These are phyloP conservation scores for Ogataea nakhonphanomensis DNA, from an alignment of 805 yeast species.

Conservation along the genomic window DNA sequence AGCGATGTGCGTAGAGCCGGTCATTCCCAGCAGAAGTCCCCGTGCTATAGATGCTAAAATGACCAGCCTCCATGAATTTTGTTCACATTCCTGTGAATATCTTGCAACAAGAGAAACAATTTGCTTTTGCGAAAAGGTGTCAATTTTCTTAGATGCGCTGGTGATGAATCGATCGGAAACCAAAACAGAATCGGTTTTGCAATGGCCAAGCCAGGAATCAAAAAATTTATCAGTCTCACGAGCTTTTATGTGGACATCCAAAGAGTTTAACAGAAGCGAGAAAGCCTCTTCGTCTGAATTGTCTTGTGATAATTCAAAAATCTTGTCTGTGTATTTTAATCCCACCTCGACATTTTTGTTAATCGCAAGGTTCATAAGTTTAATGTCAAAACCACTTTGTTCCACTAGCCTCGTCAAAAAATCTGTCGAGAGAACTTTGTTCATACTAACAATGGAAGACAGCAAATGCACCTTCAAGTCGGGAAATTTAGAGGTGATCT, in stretches of 20 bases:
- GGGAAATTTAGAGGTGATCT: constrained; percentile 39
- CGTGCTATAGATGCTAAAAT: constrained; percentile 31
- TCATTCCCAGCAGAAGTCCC: constrained; percentile 38
- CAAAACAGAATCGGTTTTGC: constrained; percentile 15
- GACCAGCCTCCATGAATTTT: constrained; percentile 12
- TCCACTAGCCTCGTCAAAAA: constrained; percentile 45
- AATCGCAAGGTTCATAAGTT: constrained; percentile 44
- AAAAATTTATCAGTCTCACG: constrained; percentile 56
- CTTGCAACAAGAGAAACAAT: constrained; percentile 28
- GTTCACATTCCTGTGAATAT: constrained; percentile 13
- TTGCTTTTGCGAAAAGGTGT: constrained; percentile 47
- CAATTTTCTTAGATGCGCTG: constrained; percentile 39
- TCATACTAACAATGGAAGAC: constrained; percentile 43
- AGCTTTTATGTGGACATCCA: constrained; percentile 47
- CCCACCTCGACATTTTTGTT: constrained; percentile 59
- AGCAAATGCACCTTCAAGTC: constrained; percentile 42
- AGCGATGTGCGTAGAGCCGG: constrained; percentile 31
- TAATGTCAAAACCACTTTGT: constrained; percentile 33
- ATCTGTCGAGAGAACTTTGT: constrained; percentile 50
- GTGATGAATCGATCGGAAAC: constrained; percentile 32
- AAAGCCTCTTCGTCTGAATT: background rate
- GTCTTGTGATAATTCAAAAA: constrained; percentile 23
- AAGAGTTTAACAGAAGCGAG: constrained; percentile 10
- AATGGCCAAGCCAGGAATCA: constrained; percentile 38
- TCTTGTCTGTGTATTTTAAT: constrained; percentile 37